A percentile compares a stretch with the other conserved stretches of the same genome.
These are phyloP conservation scores for Metschnikowia amazonensis DNA, from an alignment of 805 yeast genomes.

Conservation along the genomic window DNA sequence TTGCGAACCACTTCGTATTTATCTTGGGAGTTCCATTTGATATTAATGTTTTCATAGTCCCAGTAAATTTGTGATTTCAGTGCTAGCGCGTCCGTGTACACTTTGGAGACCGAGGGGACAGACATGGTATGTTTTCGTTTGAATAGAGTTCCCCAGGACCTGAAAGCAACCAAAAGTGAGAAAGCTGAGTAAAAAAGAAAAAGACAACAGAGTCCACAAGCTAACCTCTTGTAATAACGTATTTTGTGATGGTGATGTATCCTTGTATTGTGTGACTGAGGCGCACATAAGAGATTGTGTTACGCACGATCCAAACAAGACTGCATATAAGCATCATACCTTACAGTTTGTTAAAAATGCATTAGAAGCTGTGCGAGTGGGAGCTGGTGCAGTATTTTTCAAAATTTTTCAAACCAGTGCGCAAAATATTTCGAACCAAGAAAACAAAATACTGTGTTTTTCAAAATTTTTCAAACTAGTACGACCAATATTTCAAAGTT, in stretches of 20 bases:
- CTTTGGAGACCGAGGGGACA: conserved; percentile 60
- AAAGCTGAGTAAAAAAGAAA: background rate
- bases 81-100: conserved; percentile 76
- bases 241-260: background rate
- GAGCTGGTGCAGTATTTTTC: too few species aligned
- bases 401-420: too few species aligned
- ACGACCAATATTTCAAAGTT: too few species aligned
- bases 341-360: too few species aligned
- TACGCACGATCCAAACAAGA: background rate
- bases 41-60: conserved; percentile 67
- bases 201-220: conserved; percentile 1
- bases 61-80: conserved; percentile 77
- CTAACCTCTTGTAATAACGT: background rate
- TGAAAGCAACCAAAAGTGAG: background rate
- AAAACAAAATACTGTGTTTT: too few species aligned
- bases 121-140: conserved; percentile 10
- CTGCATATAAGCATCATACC: background rate
- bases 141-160: too few species aligned
- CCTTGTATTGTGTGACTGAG: background rate
- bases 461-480: too few species aligned
- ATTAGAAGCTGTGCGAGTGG: too few species aligned
- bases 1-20: conserved; percentile 81
- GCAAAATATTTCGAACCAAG: too few species aligned
- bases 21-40: conserved; percentile 82
- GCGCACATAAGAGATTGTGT: background rate